Evolutionary conservation across 1,284 basidiomycete genomes (phyloP).

Genomic region (Mycosarcoma maydis): DNA sequence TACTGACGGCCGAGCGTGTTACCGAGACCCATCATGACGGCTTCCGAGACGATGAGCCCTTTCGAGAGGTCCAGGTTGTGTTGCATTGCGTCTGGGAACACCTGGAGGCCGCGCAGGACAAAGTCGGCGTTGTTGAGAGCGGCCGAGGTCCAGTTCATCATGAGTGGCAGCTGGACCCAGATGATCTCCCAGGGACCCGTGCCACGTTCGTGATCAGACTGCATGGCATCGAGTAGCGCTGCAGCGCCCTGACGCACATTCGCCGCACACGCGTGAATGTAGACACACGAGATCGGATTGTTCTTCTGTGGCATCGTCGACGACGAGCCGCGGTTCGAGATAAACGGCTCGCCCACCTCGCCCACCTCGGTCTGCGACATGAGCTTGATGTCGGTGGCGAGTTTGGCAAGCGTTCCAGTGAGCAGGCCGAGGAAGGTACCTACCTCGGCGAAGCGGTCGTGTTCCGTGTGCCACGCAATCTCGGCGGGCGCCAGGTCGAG

Average conservation of each 20-base stretch:
- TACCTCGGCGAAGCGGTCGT: constrained; percentile 5
- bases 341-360: constrained; percentile 1
- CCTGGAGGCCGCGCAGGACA: neutral
- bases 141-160: constrained; percentile 5
- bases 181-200: constrained; percentile 6
- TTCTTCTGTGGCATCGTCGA: constrained; percentile 7
- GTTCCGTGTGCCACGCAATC: constrained; percentile 3
- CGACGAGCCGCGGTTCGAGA: constrained; percentile 2
- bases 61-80: neutral
- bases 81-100: neutral
- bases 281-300: constrained; percentile 8
- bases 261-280: constrained; percentile 3
- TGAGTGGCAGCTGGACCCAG: constrained; percentile 6
- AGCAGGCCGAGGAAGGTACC: constrained; percentile 1
- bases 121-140: constrained; percentile 6
- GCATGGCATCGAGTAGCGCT: neutral
- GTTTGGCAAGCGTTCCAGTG: constrained; percentile 1
- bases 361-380: constrained; percentile 3
- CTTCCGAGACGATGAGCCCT: neutral
- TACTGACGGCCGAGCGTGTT: constrained; percentile 1
- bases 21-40: constrained; percentile 3
- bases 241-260: constrained; percentile 1
- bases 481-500: constrained; percentile 3
- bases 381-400: constrained; percentile 8
- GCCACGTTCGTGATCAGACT: constrained; percentile 9